Evolutionary conservation across 768 basidiomycete species (phyloP).

Genomic region (Kwoniella dendrophila): DNA sequence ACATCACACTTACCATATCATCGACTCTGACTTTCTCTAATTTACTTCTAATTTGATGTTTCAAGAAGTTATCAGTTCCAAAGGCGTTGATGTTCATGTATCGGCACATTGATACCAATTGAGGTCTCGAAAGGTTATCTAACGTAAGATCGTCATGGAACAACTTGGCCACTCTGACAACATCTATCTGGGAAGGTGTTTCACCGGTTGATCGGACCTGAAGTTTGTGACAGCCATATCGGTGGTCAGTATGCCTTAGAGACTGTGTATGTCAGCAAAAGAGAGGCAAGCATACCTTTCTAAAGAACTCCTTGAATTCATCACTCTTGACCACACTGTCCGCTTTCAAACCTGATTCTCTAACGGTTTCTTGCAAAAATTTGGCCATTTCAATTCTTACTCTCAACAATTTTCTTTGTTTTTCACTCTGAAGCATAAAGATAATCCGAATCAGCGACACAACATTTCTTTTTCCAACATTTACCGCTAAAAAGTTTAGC

Average conservation of each 20-base stretch:
- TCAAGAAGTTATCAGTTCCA: slow-evolving; percentile 96
- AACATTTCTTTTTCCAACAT: background rate
- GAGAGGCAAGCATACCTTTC: slow-evolving; percentile 66
- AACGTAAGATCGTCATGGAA: slow-evolving; percentile 98
- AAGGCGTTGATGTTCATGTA: slow-evolving; percentile 99
- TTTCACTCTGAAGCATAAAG: slow-evolving; percentile 72
- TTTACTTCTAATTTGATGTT: slow-evolving; percentile 82
- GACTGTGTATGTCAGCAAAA: background rate
- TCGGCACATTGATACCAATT: slow-evolving; percentile 92
- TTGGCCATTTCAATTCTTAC: slow-evolving; percentile 98
- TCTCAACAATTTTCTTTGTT: slow-evolving; percentile 89
- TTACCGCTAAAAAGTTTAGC: slow-evolving; percentile 50
- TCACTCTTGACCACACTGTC: slow-evolving; percentile 87
- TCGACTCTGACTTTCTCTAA: slow-evolving; percentile 82
- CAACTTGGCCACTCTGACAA: slow-evolving; percentile 91
- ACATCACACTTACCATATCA: slow-evolving; percentile 68
- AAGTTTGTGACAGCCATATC: background rate
- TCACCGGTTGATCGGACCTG: slow-evolving; percentile 94
- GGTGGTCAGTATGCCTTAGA: slow-evolving; percentile 1
- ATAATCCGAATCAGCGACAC: background rate
- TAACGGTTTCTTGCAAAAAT: slow-evolving; percentile 94
- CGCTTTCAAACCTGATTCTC: slow-evolving; percentile 89
- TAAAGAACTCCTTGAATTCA: slow-evolving; percentile 99
- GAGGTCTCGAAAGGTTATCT: slow-evolving; percentile 97
- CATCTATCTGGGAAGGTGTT: slow-evolving; percentile 80